Evolutionary conservation across 2,329 filamentous ascomycete genomes (phyloP), one percentile per base, ranked within the genome.

Genomic region (Aspergillus floridensis): DNA sequence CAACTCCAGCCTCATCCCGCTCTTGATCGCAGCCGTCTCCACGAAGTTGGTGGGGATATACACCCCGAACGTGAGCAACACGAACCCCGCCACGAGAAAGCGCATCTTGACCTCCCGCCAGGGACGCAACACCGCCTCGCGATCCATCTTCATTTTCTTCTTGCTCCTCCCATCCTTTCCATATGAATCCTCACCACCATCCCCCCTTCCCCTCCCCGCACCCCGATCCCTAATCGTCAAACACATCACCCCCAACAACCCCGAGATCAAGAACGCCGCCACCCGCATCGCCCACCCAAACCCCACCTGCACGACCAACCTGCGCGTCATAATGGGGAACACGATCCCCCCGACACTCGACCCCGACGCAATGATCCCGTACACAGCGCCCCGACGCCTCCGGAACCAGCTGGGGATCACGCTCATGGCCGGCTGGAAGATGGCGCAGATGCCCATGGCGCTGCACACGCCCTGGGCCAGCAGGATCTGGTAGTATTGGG

Each of bases 261-360:
- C 81, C 63, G 88, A 79, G 64, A 89, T 84, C 52, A 88, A 74
- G 59, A 88, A 83, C 16, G 84, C 73, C 21, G 73, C 75, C 55
- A 78, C 78, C 21, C 83, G 77, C 76, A 86, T 83, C 3, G 81
- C 72, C 84, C 82, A 86, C 57, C 74, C 68, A 67, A 84, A 81
- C 58, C 84, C 80, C 58, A 84, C 72, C 48, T 74, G 44, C 0
- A 75, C 75, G 46, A 86, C 80, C 38, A 86, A 72, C 24, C 78
- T 77, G 1, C 77, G 72, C 16, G 86, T 77, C 79, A 87, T 83
- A 66, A 86, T 85, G 1, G 85, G 84, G 29, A 85, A 79, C 44
- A 86, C 76, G n/a, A 86, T 80, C 8, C 82, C 83, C 8, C 82
- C 82, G 6, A 84, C 80, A 79, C 52, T 80, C 3, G 59, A 60